Evolutionary conservation across 352 stramenopile genomes (phyloP), one percentile per base, ranked within the genome.

Genomic region (Phytophthora meadii): DNA sequence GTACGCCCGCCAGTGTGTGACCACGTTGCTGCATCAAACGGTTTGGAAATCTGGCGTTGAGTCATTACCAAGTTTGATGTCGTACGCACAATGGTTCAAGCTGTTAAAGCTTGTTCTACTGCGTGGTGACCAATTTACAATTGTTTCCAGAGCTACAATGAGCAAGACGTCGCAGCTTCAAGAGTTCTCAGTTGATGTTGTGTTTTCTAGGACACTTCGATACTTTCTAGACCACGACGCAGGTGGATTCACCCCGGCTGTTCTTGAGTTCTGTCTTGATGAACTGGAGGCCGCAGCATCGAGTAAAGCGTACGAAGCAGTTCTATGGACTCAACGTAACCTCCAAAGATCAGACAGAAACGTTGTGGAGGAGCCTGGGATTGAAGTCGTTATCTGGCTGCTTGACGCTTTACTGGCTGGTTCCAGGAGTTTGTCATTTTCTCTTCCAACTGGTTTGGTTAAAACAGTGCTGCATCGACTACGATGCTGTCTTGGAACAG

Each of bases 361-460:
- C 2, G 79, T 83, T 12, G 8, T 79, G 7, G 40, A 70, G n/a
- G 84, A 94, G 14, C 85, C 90, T 12, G 84, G 74, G 14, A 72
- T 97, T n/a, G 89, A 97, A 62, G 59, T 95, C 7, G 78, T 79
- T 17, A 51, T 77, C 5, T 97, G 84, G 84, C 48, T 94, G 11
- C 34, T 92, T 14, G 80, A 93, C 19, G 39, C 61, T 15, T 60
- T 95, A 4, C 46, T 88, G 27, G 51, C 30, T 12, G n/a, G 36
- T 22, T 5, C 55, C 0, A 52, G 5, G 2, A 46, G 17, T 5
- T 42, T 36, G 3, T 41, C 12, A 8, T 34, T 57, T 2, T 42
- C 42, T 15, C 17, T 54, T 63, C 39, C 68, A 28, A 2, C n/a
- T 19, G 53, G 47, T 2, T 42, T 40, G 28, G 14, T 15, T 42